Conservation (phyloP, 305 asterid species). For the Plantago coronopus region DNA sequence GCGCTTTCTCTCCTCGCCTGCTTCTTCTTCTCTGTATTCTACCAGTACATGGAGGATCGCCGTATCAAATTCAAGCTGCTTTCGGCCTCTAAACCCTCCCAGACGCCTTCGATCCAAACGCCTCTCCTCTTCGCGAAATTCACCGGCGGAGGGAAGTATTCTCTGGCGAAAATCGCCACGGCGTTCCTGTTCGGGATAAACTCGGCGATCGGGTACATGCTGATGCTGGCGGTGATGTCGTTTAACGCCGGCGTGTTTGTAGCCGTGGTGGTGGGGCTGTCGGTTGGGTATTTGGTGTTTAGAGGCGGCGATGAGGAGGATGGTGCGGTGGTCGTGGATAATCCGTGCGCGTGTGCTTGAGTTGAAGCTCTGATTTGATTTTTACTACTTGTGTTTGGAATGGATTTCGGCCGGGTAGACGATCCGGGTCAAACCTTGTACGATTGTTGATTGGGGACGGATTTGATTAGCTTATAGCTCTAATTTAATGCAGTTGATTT, state of each 20-base stretch:
- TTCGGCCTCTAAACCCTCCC: slow-evolving; percentile 17
- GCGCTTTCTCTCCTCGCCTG: slow-evolving; percentile 55
- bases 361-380: neutral
- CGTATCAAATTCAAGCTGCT: slow-evolving; percentile 55
- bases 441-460: no score
- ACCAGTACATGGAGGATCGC: slow-evolving; percentile 85
- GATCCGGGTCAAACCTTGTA: no score
- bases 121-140: slow-evolving; percentile 46
- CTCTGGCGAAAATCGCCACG: slow-evolving; percentile 36
- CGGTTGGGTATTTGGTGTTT: slow-evolving; percentile 63
- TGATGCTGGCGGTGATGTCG: slow-evolving; percentile 95
- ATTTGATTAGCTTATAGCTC: no score
- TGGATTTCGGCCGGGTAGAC: no score
- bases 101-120: slow-evolving; percentile 20
- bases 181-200: slow-evolving; percentile 59
- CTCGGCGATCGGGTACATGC: slow-evolving; percentile 75
- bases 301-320: slow-evolving; percentile 58
- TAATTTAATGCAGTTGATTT: no score
- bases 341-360: slow-evolving; percentile 85
- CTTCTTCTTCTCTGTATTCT: slow-evolving; percentile 51
- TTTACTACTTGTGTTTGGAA: neutral
- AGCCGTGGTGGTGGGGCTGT: slow-evolving; percentile 69
- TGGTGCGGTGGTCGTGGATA: slow-evolving; percentile 38
- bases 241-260: slow-evolving; percentile 82
- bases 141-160: slow-evolving; percentile 21